These are phyloP conservation scores for Sphaerosporella brunnea DNA, from an alignment of 495 filamentous ascomycete species.

Conservation along the genomic window DNA sequence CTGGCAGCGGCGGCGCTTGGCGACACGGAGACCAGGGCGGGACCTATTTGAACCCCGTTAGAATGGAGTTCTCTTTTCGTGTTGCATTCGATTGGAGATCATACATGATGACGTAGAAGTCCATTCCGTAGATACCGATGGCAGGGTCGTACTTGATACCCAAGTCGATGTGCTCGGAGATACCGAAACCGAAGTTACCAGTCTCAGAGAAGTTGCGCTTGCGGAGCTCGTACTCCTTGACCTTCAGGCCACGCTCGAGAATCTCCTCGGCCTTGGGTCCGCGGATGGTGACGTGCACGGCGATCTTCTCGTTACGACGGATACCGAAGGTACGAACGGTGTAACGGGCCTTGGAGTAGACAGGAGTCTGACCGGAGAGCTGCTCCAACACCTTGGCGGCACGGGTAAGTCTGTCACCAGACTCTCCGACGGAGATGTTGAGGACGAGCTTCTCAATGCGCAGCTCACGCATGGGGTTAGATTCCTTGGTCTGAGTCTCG, in stretches of 20 bases:
- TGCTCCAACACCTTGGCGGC: conserved; percentile 99
- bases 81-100: no score
- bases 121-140: conserved; percentile 99
- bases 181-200: conserved; percentile 99
- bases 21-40: conserved; percentile 93
- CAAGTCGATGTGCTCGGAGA: conserved; percentile 99
- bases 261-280: conserved; percentile 99
- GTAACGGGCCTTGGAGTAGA: conserved; percentile 98
- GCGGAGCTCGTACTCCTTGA: conserved; percentile 99
- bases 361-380: conserved; percentile 96
- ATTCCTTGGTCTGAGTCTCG: conserved; percentile 71
- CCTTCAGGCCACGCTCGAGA: conserved; percentile 98
- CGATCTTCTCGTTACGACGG: conserved; percentile 99
- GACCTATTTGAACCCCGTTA: conserved; percentile 46
- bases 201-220: conserved; percentile 99
- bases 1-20: conserved; percentile 81
- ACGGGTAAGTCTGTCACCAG: conserved; percentile 99
- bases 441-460: conserved; percentile 99
- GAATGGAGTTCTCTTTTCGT: no score
- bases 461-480: conserved; percentile 98
- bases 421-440: conserved; percentile 99
- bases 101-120: conserved; percentile 99
- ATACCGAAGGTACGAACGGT: conserved; percentile 99
- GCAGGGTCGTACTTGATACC: conserved; percentile 99
- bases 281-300: conserved; percentile 98